These are phyloP conservation scores for Phaseolus lunatus DNA, from an alignment of 306 rosid species.

Conservation along the genomic window DNA sequence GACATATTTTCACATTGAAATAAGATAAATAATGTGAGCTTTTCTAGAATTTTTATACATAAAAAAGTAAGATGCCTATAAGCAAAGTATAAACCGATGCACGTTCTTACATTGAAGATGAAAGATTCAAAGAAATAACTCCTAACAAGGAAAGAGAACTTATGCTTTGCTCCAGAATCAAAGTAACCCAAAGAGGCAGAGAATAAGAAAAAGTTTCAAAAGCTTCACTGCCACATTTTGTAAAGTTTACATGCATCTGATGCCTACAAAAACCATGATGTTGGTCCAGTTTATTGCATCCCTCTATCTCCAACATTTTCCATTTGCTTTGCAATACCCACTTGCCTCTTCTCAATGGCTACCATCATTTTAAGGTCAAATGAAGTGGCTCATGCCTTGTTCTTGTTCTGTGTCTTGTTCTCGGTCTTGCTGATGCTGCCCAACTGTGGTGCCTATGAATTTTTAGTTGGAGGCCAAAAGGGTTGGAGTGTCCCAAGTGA, in stretches of 20 bases:
- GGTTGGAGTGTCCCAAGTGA: constrained; percentile 77
- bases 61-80: constrained; percentile 41
- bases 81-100: constrained; percentile 75
- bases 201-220: constrained; percentile 67
- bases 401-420: constrained; percentile 58
- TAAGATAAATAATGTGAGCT: background rate
- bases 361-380: constrained; percentile 41
- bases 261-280: constrained; percentile 70
- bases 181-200: constrained; percentile 59
- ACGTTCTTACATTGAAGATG: constrained; percentile 42
- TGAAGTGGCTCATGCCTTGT: constrained; percentile 47
- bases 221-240: constrained; percentile 67
- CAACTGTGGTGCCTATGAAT: constrained; percentile 59
- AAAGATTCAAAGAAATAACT: constrained; percentile 44
- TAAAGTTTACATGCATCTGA: constrained; percentile 52
- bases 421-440: constrained; percentile 59
- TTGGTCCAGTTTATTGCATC: constrained; percentile 48
- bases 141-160: constrained; percentile 45
- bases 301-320: constrained; percentile 38
- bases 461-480: constrained; percentile 69
- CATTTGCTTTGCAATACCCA: constrained; percentile 31
- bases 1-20: too few relatives aligned
- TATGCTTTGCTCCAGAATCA: constrained; percentile 79
- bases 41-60: background rate
- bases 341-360: constrained; percentile 53